Conservation (phyloP, 257 asterid species). For the Striga asiatica region DNA sequence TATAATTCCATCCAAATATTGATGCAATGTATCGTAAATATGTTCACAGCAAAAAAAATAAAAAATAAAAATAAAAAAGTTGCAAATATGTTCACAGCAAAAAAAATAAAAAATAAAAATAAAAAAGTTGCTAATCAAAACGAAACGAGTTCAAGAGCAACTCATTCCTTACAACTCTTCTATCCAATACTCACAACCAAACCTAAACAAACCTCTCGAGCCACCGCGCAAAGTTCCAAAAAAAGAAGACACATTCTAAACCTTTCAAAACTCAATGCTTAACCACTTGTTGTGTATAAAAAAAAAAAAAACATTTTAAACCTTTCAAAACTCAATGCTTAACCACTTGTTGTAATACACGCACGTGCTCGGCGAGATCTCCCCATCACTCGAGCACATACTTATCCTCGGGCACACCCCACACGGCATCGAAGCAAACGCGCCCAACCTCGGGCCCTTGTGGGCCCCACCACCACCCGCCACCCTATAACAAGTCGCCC, state of each 20-base stretch:
- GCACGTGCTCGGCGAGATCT: slow-evolving; percentile 55
- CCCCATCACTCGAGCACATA: slow-evolving; percentile 51
- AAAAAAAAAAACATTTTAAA: background rate
- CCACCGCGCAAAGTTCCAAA: too few species aligned
- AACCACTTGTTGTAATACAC: slow-evolving; percentile 59
- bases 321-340: slow-evolving; percentile 32
- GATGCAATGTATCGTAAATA: too few species aligned
- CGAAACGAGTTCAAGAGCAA: too few species aligned
- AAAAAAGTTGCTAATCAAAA: too few species aligned
- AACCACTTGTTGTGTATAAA: slow-evolving; percentile 46
- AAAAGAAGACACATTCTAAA: background rate
- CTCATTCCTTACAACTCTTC: too few species aligned
- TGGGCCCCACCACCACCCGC: slow-evolving; percentile 21
- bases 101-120: too few species aligned
- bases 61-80: too few species aligned
- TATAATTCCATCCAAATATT: too few species aligned
- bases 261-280: slow-evolving; percentile 32
- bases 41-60: too few species aligned
- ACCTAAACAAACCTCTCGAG: too few species aligned
- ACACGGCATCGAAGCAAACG: slow-evolving; percentile 62
- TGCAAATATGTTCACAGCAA: too few species aligned
- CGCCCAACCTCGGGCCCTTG: slow-evolving; percentile 27
- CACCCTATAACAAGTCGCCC: slow-evolving; percentile 39
- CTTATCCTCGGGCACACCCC: slow-evolving; percentile 55
- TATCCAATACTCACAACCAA: too few species aligned